phyloP scores from a whole-genome alignment of 2,329 filamentous ascomycete genomes.

The Rutstroemia sp. region DNA sequence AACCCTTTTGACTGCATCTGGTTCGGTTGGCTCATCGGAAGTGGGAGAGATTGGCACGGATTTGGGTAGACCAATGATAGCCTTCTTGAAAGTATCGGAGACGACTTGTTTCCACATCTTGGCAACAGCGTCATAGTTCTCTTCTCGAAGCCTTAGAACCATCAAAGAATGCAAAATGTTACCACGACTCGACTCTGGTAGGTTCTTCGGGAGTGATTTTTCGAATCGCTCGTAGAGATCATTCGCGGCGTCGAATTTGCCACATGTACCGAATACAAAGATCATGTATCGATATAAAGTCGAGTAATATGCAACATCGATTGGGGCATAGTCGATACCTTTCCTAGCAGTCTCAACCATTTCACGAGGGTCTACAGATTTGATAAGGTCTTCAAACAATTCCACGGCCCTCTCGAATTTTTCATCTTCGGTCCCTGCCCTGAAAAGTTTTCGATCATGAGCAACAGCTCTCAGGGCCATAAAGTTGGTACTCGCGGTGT shows the following conservation, averaged over 20 bases:
- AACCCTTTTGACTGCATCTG: constrained; percentile 2
- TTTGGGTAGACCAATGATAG: constrained; percentile 16
- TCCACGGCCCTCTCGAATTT: constrained; percentile 22
- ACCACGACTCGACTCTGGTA: constrained; percentile 38
- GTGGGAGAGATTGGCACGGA: background rate
- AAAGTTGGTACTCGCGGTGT: constrained; percentile 36
- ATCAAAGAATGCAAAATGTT: constrained; percentile 59
- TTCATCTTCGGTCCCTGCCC: constrained; percentile 11
- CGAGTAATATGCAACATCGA: constrained; percentile 24
- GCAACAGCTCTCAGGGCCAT: constrained; percentile 31
- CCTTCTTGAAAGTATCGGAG: constrained; percentile 40
- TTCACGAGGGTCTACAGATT: constrained; percentile 22
- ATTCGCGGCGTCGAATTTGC: constrained; percentile 41
- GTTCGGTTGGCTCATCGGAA: background rate
- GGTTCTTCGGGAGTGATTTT: constrained; percentile 32
- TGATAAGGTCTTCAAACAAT: constrained; percentile 21
- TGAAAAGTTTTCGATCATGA: background rate
- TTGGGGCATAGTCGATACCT: constrained; percentile 14
- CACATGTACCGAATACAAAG: constrained; percentile 42
- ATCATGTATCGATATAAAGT: constrained; percentile 48
- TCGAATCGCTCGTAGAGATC: constrained; percentile 50
- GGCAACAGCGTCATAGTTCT: constrained; percentile 52
- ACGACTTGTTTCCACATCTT: constrained; percentile 60
- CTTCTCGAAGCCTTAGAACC: constrained; percentile 51
- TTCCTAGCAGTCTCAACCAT: constrained; percentile 21